Evolutionary conservation across 768 basidiomycete genomes (phyloP), one percentile per base, ranked within the genome.

Genomic region (Rhodotorula graminis): DNA sequence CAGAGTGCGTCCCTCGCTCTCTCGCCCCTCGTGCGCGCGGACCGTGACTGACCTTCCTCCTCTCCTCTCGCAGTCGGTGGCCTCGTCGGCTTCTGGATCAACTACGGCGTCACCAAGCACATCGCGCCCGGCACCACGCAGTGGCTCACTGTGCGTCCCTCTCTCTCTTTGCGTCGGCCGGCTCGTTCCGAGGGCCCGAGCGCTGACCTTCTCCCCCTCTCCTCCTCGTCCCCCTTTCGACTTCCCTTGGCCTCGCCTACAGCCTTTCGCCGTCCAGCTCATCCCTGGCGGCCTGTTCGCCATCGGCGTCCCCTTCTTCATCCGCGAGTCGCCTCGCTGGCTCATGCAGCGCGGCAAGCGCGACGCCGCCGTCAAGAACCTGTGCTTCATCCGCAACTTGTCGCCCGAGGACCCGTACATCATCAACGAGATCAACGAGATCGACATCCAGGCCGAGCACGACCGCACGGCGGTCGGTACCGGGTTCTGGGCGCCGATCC

Each of bases 61-160:
- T 18, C 37, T 33, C 59, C 21, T 60, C 25, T 42, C 50, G 25
- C 44, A 53, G 40, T 44, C 56, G 55, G 53, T 6, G 83, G 82
- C 27, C 81, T 85, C 29, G 78, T 83, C 49, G 84, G 84, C 77
- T 80, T 78, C 77, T 81, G 80, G 78, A 68, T 70, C 71, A 78
- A 78, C 76, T 77, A 75, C 66, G 78, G 76, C 55, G 56, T 66
- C 47, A 25, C 57, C 60, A 42, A 40, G 67, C 29, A 72, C 69
- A 60, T 76, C 46, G 23, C 74, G 78, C 82, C 84, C 11, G 82
- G 83, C 58, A 84, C 81, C 71, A 81, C 84, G 25, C 69, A 71
- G 31, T 82, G 78, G 77, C 64, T 78, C 49, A 52, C 40, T 2
- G 37, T 42, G 40, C 33, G 58, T 59, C 50, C 4, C 25, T 18